Base-by-base conservation (phyloP, 371 early-diverging fungal species). In the Amoeboaphelidium protococcarum region DNA sequence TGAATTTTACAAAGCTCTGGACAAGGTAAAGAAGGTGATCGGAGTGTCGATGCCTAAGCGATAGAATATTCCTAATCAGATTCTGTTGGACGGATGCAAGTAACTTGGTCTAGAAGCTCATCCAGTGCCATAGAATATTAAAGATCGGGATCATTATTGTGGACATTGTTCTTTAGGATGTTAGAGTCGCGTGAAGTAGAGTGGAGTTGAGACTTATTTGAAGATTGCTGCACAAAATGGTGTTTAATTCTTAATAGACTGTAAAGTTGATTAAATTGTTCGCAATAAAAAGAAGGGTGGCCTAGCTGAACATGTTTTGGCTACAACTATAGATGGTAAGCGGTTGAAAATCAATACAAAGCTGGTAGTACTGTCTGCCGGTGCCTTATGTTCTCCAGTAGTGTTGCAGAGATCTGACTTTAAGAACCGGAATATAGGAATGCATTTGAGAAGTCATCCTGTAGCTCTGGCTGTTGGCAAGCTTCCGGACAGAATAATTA, bases 151-250 rank as follows among this genome's bases (percentile, higher is more conserved):
- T 3, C 80, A 82, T 59, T 56, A 63, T 12, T 82, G 82, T 52
- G 71, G 68, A 2, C 72, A 58, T 52, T 82, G 80, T 48, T 64
- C 56, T 26, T 58, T 69, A 37, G 82, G 80, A 16, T 82, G 80
- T 54, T 65, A 67, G 37, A 71, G 68, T 48, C 74, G 72, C 19
- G 66, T 73, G 53, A 82, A 82, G 57, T 74, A 76, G 50, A 62
- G 73, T 2, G 64, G 73, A 1, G 63, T 67, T 58, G 64, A 70
- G 53, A 71, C 73, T 2, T 80, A 67, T 65, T 65, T 80, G 26
- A 56, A 60, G 26, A 79, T 80, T 51, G 80, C 80, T 23, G 52
- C 65, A 26, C 52, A 64, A 1, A 51, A 65, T 41, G 75, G 73
- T 23, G 72, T 73, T 12, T 53, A 62, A 21, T 76, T 82, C 51